Conservation (phyloP, 1,284 basidiomycete genomes). For the Vanrija pseudolonga region DNA sequence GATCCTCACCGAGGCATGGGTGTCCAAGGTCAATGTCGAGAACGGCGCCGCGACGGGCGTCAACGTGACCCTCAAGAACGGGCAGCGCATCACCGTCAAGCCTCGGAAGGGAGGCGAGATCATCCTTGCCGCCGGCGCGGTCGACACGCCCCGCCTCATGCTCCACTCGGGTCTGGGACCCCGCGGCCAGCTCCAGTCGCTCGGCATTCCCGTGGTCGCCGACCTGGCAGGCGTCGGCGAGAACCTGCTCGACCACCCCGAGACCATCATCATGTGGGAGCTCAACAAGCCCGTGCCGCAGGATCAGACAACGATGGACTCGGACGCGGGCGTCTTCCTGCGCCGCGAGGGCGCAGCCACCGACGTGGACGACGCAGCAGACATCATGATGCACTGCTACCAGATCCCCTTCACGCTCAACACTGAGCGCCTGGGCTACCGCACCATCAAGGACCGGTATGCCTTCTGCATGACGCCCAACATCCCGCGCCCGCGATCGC, state of each 20-base stretch:
- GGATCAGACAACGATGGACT: constrained; percentile 20
- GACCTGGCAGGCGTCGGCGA: constrained; percentile 63
- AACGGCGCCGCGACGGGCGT: constrained; percentile 15
- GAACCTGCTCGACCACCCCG: constrained; percentile 62
- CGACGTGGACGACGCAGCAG: constrained; percentile 10
- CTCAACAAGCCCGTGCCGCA: constrained; percentile 15
- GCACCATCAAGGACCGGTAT: constrained; percentile 11
- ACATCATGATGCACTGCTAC: constrained; percentile 25
- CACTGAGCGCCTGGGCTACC: constrained; percentile 19
- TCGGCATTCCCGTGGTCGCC: constrained; percentile 52
- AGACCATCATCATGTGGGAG: constrained; percentile 22
- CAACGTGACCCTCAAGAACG: constrained; percentile 18
- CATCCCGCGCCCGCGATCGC: constrained; percentile 16
- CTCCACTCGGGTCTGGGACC: constrained; percentile 65
- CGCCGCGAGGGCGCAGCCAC: constrained; percentile 8
- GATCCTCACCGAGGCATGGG: constrained; percentile 21
- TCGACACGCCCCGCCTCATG: constrained; percentile 62
- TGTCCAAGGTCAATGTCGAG: constrained; percentile 12
- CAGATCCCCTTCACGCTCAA: constrained; percentile 21
- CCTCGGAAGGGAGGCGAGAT: constrained; percentile 49
- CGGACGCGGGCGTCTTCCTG: constrained; percentile 18
- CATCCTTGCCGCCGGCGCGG: constrained; percentile 54
- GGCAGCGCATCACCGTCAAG: constrained; percentile 21
- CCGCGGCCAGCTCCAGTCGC: constrained; percentile 54
- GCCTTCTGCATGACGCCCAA: constrained; percentile 24